A percentile compares a stretch with the other conserved stretches of the same genome.
Conservation (phyloP, 1,139 yeast species). For the Saccharomyces pastorianus region DNA sequence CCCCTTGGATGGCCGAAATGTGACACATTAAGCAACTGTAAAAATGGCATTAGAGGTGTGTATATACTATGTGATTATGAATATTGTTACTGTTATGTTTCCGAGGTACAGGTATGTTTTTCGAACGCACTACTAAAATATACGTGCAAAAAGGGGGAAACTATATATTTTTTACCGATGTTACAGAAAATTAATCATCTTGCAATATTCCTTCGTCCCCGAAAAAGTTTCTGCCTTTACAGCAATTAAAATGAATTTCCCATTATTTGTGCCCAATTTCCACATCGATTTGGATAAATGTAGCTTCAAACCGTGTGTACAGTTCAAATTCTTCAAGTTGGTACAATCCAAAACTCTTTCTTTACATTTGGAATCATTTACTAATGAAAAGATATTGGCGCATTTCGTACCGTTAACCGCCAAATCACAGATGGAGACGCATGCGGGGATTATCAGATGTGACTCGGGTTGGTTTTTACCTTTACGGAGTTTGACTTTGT, state of each 20-base stretch:
- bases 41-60: too few species aligned
- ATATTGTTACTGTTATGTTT: not conserved
- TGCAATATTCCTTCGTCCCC: conserved; percentile 19
- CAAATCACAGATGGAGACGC: conserved; percentile 23
- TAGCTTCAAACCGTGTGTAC: conserved; percentile 20
- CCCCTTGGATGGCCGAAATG: not conserved
- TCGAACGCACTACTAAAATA: not conserved
- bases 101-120: too few species aligned
- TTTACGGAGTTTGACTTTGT: conserved; percentile 7
- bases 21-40: too few species aligned
- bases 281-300: conserved; percentile 21
- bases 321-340: conserved; percentile 7
- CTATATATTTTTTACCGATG: not conserved
- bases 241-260: conserved; percentile 20
- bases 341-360: conserved; percentile 19
- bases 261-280: conserved; percentile 18
- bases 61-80: not conserved
- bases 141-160: not conserved
- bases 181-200: conserved; percentile 8
- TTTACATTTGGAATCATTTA: conserved; percentile 17
- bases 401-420: conserved; percentile 21
- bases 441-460: conserved; percentile 25
- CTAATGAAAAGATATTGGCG: conserved; percentile 16
- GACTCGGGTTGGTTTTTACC: conserved; percentile 2
- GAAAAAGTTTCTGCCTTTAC: conserved; percentile 18